Conservation (phyloP, 2,329 filamentous ascomycete genomes). For the Penicillium sp. region DNA sequence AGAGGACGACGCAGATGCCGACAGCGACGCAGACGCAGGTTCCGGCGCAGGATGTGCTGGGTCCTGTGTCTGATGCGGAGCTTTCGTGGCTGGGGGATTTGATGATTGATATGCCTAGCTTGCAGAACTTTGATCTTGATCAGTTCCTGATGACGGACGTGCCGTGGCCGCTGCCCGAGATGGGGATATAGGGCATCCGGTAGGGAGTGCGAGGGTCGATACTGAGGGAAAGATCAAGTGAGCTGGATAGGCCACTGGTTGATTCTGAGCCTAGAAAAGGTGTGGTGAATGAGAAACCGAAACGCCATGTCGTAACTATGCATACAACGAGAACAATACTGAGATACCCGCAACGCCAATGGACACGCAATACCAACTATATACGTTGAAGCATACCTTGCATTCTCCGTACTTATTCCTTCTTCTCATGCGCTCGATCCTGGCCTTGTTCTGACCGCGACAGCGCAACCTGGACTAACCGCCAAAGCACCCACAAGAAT, state of each 20-base stretch:
- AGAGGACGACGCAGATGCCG: not conserved
- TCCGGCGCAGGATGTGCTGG: constrained; percentile 12
- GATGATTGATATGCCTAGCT: constrained; percentile 48
- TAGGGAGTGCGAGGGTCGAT: not conserved
- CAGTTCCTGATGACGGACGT: constrained; percentile 41
- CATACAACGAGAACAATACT: not conserved
- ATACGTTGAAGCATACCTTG: not conserved
- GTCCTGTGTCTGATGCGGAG: constrained; percentile 37
- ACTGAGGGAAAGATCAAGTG: not conserved
- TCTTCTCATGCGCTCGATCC: constrained; percentile 27
- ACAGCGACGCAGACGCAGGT: not conserved
- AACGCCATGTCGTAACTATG: constrained; percentile 6
- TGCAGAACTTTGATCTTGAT: constrained; percentile 50
- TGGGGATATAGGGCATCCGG: constrained; percentile 21
- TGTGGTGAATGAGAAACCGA: not conserved
- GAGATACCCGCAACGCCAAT: constrained; percentile 1
- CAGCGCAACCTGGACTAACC: constrained; percentile 46
- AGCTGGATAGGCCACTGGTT: not conserved
- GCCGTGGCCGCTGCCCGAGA: constrained; percentile 31
- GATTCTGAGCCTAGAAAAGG: not conserved
- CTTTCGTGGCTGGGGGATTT: constrained; percentile 49
- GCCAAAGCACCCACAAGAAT: constrained; percentile 70
- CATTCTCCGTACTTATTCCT: constrained; percentile 23
- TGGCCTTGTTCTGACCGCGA: constrained; percentile 8
- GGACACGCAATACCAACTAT: not conserved